Evolutionary conservation across 768 basidiomycete genomes (phyloP).

Genomic region (Collybiopsis confluens): DNA sequence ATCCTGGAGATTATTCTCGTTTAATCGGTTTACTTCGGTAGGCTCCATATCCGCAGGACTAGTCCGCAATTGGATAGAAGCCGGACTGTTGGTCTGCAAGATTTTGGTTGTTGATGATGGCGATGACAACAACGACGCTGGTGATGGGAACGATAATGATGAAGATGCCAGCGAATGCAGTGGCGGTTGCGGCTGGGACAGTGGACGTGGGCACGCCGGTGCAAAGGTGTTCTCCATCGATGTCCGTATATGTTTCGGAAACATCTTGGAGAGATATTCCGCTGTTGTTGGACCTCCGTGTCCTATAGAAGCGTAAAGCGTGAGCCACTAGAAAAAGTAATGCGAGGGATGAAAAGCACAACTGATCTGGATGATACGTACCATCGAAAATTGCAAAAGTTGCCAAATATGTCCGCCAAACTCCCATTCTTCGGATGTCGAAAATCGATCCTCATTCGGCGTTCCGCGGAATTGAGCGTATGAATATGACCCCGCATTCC

Average conservation of each 20-base stretch:
- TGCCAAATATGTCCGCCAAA: background rate
- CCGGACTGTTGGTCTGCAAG: no score
- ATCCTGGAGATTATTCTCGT: no score
- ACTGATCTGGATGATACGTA: no score
- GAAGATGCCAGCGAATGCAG: background rate
- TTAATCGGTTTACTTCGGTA: no score
- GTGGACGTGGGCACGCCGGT: no score
- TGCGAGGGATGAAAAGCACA: no score
- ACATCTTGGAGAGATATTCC: background rate
- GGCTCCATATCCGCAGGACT: no score
- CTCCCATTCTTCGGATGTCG: background rate
- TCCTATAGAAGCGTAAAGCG: background rate
- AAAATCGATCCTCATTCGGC: constrained; percentile 1
- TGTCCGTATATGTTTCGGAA: background rate
- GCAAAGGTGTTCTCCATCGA: constrained; percentile 1
- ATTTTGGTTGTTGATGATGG: background rate
- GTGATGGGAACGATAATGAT: background rate
- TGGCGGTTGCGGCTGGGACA: no score
- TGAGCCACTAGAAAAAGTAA: background rate
- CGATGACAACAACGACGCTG: background rate
- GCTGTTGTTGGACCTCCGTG: constrained; percentile 1
- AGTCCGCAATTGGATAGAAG: no score
- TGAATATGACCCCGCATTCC: no score
- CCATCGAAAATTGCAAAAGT: constrained; percentile 4
- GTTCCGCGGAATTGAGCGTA: constrained; percentile 5